Percentiles rank a stretch among this genome's conserved stretches.
Conservation (phyloP, 2,329 filamentous ascomycete species). For the Cytospora schulzeri region DNA sequence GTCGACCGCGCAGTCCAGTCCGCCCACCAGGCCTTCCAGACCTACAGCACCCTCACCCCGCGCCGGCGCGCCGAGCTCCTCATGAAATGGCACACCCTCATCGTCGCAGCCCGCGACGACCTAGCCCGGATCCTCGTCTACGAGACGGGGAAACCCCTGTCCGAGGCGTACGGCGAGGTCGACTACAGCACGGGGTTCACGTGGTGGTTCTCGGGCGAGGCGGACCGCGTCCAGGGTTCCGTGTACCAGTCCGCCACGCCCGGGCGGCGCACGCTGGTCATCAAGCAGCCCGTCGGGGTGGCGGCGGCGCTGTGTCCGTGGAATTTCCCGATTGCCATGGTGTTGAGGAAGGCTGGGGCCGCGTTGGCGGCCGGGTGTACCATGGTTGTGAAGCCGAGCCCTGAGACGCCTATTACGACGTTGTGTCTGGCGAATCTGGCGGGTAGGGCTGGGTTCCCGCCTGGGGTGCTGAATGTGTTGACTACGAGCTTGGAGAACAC, state of each 20-base stretch:
- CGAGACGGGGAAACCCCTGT: slow-evolving; percentile 60
- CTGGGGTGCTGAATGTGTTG: slow-evolving; percentile 64
- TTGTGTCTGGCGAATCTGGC: slow-evolving; percentile 70
- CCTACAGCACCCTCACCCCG: slow-evolving; percentile 42
- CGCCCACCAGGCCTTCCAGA: slow-evolving; percentile 41
- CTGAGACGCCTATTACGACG: slow-evolving; percentile 73
- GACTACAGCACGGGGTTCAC: slow-evolving; percentile 57
- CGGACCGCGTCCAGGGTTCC: slow-evolving; percentile 56
- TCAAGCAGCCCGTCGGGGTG: slow-evolving; percentile 76
- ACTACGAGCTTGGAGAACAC: slow-evolving; percentile 49
- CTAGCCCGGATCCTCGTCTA: slow-evolving; percentile 43
- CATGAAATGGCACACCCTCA: slow-evolving; percentile 41
- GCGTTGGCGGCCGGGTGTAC: slow-evolving; percentile 73
- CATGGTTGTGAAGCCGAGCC: slow-evolving; percentile 73
- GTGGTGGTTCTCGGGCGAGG: slow-evolving; percentile 59
- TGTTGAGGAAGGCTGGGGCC: slow-evolving; percentile 67
- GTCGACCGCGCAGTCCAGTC: slow-evolving; percentile 42
- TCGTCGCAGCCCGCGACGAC: slow-evolving; percentile 41
- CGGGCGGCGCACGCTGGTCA: slow-evolving; percentile 66
- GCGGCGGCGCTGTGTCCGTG: slow-evolving; percentile 70
- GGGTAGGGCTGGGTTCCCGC: slow-evolving; percentile 71
- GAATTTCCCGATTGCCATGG: slow-evolving; percentile 71
- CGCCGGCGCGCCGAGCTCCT: slow-evolving; percentile 40
- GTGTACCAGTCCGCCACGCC: slow-evolving; percentile 62
- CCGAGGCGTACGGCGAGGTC: slow-evolving; percentile 56